Percentiles rank a stretch among this genome's conserved stretches.
These are phyloP conservation scores for Phytophthora cryptogea DNA, from an alignment of 352 stramenopile genomes.

Conservation along the genomic window DNA sequence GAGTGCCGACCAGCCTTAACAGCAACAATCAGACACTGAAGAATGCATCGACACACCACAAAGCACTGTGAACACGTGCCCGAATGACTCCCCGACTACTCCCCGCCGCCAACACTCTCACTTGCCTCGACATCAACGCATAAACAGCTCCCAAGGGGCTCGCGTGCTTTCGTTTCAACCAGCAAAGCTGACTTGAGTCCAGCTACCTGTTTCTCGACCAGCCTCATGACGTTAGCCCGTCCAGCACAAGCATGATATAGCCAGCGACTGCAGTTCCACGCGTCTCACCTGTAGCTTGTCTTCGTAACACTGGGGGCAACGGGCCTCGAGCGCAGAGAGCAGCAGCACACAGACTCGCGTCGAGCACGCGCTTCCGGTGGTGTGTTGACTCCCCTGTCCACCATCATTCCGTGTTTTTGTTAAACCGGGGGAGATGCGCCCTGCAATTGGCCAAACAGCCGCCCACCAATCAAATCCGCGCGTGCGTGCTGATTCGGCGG, in stretches of 20 bases:
- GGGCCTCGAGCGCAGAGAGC: not conserved
- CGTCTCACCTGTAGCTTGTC: not conserved
- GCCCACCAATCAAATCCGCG: slow-evolving; percentile 5
- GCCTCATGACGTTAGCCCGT: not conserved
- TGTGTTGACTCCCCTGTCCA: slow-evolving; percentile 5
- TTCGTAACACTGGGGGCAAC: not conserved
- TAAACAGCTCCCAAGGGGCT: not conserved
- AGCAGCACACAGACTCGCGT: not conserved
- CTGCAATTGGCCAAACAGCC: slow-evolving; percentile 16
- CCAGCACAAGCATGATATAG: not conserved
- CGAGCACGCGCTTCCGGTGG: slow-evolving; percentile 5
- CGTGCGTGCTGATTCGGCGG: slow-evolving; percentile 10
- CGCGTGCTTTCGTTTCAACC: slow-evolving; percentile 6
- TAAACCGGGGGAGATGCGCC: slow-evolving; percentile 11
- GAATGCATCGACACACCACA: not conserved
- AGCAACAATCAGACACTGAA: not conserved
- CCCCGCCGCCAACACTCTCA: not conserved
- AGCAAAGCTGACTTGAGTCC: not conserved
- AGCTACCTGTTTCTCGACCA: not conserved
- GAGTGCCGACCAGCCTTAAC: too few species aligned
- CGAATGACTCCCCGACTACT: not conserved
- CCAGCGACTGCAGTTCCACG: not conserved
- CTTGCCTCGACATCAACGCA: not conserved
- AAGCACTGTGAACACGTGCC: too few species aligned
- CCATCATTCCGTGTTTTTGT: slow-evolving; percentile 24